Base-by-base conservation (phyloP, 495 filamentous ascomycete genomes). In the Penicillium ochrochloron region DNA sequence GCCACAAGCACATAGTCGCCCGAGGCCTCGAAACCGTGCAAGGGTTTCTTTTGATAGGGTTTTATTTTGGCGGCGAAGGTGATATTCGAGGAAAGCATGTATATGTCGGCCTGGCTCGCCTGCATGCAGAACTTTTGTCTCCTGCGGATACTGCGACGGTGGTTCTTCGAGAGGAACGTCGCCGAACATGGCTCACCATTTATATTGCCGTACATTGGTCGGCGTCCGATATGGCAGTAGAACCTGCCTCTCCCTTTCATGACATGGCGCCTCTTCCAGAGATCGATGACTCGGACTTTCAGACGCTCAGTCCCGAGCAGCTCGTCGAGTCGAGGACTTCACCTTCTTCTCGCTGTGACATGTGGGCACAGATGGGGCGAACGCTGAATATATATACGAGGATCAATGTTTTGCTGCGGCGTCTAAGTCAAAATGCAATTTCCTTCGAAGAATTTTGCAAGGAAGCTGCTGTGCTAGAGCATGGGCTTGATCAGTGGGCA, bases 41-140 rank as follows among this genome's bases (percentile, higher is more conserved):
- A 23, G 44, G 19, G 1, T 48, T 23, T 48, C 44, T 25, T 9
- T 48, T 48, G 14, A 19, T 48, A 8, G 44, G 44, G 21, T 48
- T 48, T 10, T 48, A 48, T 21, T 48, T 48, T 21, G 21, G 44
- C 44, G 44, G 44, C 44, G 44, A 48, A 48, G 44, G 44, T 23
- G 23, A 48, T 23, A 48, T 48, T n/a, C 44, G 21, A 48, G 44
- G 44, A 25, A 48, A 48, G 11, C 44, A 48, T 48, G 44, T 48
- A 14, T 48, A 48, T 19, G 44, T 48, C 19, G 44, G 19, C 11
- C 44, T 25, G 11, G 44, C 44, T 48, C 44, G 44, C 10, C 44
- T 48, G 5, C 44, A 48, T 48, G 44, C 44, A 2, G 44, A 25
- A 7, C 21, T 23, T 11, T 25, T 48, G 10, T 48, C 9, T 48